Evolutionary conservation across 768 basidiomycete species (phyloP).

Genomic region (Tulasnella sp.): DNA sequence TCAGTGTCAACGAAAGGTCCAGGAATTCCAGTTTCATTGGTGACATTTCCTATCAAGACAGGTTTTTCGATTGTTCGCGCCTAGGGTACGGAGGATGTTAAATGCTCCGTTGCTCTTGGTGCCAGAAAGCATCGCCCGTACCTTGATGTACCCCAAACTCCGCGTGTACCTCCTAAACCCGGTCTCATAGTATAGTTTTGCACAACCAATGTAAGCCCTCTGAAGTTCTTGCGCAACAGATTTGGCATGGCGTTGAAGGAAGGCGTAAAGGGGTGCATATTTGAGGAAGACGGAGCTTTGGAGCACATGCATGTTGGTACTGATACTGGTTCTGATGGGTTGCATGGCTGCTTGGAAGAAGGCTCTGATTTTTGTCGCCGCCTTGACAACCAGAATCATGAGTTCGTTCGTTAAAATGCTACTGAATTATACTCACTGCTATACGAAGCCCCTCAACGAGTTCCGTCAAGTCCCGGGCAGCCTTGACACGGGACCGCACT

Average conservation of each 20-base stretch:
- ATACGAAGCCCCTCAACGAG: conserved; percentile 84
- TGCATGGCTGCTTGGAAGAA: conserved; percentile 83
- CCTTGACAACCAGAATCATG: conserved; percentile 44
- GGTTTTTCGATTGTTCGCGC: conserved; percentile 64
- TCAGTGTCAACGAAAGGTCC: conserved; percentile 45
- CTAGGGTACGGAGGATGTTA: conserved; percentile 40
- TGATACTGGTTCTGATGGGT: conserved; percentile 75
- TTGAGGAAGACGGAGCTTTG: conserved; percentile 85
- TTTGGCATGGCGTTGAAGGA: conserved; percentile 77
- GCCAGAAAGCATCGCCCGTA: conserved; percentile 33
- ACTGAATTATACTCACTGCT: conserved; percentile 55
- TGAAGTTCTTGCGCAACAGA: conserved; percentile 83
- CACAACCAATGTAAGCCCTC: conserved; percentile 74
- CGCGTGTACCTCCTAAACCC: conserved; percentile 87
- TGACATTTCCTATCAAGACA: conserved; percentile 54
- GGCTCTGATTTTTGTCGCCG: conserved; percentile 78
- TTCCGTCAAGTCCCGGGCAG: conserved; percentile 75
- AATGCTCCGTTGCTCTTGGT: not conserved
- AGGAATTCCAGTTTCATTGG: conserved; percentile 37
- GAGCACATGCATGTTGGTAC: conserved; percentile 88
- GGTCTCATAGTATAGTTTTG: conserved; percentile 92
- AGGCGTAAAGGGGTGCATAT: conserved; percentile 74
- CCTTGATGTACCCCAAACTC: conserved; percentile 74
- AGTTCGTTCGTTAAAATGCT: not conserved
- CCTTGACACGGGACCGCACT: conserved; percentile 75